Evolutionary conservation across 169 alveolate genomes (phyloP).

Genomic region (Neospora caninum): DNA sequence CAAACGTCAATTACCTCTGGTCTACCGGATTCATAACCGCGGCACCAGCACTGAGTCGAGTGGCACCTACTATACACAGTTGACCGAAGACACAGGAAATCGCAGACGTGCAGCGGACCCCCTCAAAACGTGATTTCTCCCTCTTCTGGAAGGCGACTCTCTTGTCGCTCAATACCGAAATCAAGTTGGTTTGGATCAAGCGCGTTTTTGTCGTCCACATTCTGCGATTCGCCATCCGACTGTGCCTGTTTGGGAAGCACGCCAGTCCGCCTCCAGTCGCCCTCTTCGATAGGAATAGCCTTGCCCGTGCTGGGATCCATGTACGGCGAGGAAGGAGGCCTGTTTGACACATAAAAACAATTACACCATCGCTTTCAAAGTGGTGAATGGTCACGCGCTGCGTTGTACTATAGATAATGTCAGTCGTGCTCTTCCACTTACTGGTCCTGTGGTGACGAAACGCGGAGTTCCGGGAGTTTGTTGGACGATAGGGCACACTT

Average conservation of each 20-base stretch:
- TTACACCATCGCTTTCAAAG: neutral
- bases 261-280: constrained; percentile 26
- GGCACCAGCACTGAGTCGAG: too few species aligned
- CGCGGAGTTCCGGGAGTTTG: neutral
- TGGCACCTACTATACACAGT: neutral
- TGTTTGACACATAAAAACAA: neutral
- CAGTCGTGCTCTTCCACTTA: neutral
- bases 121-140: neutral
- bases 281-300: constrained; percentile 3
- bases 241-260: neutral
- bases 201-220: neutral
- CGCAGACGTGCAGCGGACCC: neutral
- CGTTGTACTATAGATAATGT: neutral
- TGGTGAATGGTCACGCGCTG: neutral
- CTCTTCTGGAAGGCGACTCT: constrained; percentile 35
- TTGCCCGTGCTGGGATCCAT: constrained; percentile 29
- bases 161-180: constrained; percentile 1
- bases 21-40: too few species aligned
- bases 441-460: neutral
- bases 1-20: too few species aligned
- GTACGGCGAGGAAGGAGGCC: constrained; percentile 30
- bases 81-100: neutral
- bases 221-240: neutral
- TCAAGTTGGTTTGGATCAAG: constrained; percentile 12
- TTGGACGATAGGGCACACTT: neutral